These are phyloP conservation scores for Pouteria glomerata DNA, from an alignment of 148 eudicot species.

Conservation along the genomic window DNA sequence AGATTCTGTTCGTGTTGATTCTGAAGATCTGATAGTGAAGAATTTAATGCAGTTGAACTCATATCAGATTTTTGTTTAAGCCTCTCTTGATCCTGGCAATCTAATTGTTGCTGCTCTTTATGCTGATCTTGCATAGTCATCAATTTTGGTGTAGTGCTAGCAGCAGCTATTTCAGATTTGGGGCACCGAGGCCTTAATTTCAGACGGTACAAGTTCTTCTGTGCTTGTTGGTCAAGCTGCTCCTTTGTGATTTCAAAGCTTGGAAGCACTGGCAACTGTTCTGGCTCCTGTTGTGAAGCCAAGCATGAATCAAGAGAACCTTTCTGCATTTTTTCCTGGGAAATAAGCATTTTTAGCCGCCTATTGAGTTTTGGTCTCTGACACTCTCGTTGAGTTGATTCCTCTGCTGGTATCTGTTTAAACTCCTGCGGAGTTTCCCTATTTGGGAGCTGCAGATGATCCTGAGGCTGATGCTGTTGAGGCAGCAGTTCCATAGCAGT, in stretches of 20 bases:
- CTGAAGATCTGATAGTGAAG: not conserved
- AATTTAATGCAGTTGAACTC: not conserved
- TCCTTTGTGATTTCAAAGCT: not conserved
- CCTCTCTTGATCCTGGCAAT: not conserved
- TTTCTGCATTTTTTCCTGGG: not conserved
- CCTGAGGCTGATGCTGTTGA: not conserved
- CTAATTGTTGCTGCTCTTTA: not conserved
- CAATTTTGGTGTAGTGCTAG: not conserved
- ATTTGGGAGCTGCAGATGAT: not conserved
- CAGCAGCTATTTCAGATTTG: not conserved
- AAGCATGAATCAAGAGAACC: not conserved
- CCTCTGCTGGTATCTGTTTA: not conserved
- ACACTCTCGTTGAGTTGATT: not conserved
- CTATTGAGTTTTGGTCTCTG: not conserved
- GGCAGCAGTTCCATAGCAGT: not conserved
- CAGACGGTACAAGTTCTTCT: not conserved
- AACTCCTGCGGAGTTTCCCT: not conserved
- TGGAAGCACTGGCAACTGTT: not conserved
- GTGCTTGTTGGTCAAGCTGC: not conserved
- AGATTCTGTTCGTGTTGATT: not conserved
- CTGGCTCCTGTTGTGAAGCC: not conserved
- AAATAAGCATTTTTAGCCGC: not conserved
- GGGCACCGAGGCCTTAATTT: not conserved
- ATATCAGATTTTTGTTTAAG: not conserved
- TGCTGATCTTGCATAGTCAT: slow-evolving; percentile 1